Percentiles rank a stretch among this genome's conserved stretches.
Conservation (phyloP, 306 rosid genomes). For the Gynostemma pentaphyllum region DNA sequence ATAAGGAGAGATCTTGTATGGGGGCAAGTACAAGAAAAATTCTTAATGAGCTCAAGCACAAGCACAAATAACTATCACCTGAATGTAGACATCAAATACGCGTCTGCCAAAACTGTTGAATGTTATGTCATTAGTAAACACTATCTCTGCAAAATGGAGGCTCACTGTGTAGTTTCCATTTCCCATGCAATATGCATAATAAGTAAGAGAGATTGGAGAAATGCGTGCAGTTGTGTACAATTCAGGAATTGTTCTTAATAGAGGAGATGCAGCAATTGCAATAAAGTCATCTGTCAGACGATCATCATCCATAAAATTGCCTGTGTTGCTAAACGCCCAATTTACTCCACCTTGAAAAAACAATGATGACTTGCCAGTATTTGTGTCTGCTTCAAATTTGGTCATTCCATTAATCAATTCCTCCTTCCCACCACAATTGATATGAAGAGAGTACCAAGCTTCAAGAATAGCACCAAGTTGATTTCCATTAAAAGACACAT, state of each 20-base stretch:
- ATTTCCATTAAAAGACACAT: background rate
- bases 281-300: background rate
- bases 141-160: constrained; percentile 35
- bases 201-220: constrained; percentile 50
- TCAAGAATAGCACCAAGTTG: background rate
- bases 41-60: background rate
- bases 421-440: constrained; percentile 47
- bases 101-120: constrained; percentile 41
- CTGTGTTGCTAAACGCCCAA: constrained; percentile 49
- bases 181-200: constrained; percentile 28
- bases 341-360: constrained; percentile 9
- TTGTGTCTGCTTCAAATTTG: constrained; percentile 31
- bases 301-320: constrained; percentile 29
- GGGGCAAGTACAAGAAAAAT: background rate
- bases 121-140: constrained; percentile 11
- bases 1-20: background rate
- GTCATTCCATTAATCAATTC: background rate
- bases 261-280: constrained; percentile 14
- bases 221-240: constrained; percentile 48
- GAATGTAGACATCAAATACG: constrained; percentile 32
- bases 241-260: constrained; percentile 16
- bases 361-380: constrained; percentile 18
- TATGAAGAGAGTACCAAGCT: constrained; percentile 37
- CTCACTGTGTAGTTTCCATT: constrained; percentile 24
- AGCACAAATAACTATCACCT: constrained; percentile 18